Conservation (phyloP, 352 stramenopile species). For the Phytopythium chamaehyphon region DNA sequence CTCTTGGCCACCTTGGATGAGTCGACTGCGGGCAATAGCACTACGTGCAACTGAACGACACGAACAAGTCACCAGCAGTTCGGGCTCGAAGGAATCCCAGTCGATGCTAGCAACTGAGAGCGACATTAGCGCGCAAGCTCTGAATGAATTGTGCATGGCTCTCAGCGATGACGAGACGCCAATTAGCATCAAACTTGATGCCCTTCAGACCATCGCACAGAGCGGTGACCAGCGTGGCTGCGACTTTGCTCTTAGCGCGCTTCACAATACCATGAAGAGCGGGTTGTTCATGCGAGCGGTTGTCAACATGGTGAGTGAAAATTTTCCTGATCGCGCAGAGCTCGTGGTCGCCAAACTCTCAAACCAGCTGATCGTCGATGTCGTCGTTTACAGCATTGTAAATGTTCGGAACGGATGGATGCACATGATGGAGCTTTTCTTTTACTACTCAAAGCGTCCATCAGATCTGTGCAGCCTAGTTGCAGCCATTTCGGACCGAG, state of each 20-base stretch:
- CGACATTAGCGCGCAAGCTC: constrained; percentile 18
- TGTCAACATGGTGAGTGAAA: constrained; percentile 35
- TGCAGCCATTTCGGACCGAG: constrained; percentile 36
- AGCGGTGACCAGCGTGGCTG: constrained; percentile 35
- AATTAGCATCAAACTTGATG: constrained; percentile 44
- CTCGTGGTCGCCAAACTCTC: constrained; percentile 42
- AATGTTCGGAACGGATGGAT: constrained; percentile 79
- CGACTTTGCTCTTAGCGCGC: constrained; percentile 54
- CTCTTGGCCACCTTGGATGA: constrained; percentile 68
- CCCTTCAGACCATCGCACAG: constrained; percentile 45
- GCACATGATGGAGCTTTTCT: constrained; percentile 78
- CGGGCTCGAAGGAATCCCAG: background rate
- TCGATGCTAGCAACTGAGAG: background rate
- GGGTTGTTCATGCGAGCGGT: constrained; percentile 46
- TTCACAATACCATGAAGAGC: constrained; percentile 40
- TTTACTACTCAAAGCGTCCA: constrained; percentile 38
- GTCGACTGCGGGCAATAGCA: constrained; percentile 36
- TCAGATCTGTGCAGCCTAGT: constrained; percentile 40
- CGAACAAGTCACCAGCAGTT: background rate
- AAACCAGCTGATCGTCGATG: constrained; percentile 61
- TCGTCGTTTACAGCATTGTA: constrained; percentile 66
- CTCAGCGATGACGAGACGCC: constrained; percentile 48
- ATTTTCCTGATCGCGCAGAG: constrained; percentile 40
- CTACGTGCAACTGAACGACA: constrained; percentile 14
- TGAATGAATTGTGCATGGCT: constrained; percentile 54